phyloP scores from a whole-genome alignment of 257 asterid genomes.

The Phtheirospermum japonicum region DNA sequence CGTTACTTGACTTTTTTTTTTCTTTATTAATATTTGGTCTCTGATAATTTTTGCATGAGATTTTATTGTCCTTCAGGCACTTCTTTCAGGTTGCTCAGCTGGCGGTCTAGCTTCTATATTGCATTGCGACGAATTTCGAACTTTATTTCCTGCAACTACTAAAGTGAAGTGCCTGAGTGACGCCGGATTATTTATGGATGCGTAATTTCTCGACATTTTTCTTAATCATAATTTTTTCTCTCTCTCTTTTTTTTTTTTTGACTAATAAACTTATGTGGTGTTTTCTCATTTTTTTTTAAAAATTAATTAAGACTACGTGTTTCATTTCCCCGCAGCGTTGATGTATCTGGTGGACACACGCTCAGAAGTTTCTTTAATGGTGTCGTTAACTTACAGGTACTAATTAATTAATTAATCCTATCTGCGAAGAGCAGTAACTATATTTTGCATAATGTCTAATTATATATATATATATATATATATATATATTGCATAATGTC shows the following conservation, averaged over 20 bases:
- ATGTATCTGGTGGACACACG: slow-evolving; percentile 68
- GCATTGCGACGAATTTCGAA: slow-evolving; percentile 80
- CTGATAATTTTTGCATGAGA: not conserved
- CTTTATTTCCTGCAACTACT: slow-evolving; percentile 48
- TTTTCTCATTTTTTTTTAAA: not conserved
- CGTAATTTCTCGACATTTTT: slow-evolving; percentile 50
- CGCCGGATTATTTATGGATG: slow-evolving; percentile 93
- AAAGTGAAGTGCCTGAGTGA: slow-evolving; percentile 93
- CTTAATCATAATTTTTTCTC: not conserved
- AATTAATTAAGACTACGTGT: too few relatives aligned
- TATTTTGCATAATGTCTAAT: not conserved
- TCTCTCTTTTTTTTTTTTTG: too few relatives aligned
- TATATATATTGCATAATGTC: too few relatives aligned
- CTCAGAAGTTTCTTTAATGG: slow-evolving; percentile 56
- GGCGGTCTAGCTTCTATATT: slow-evolving; percentile 92
- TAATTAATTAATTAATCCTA: not conserved
- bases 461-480: too few relatives aligned
- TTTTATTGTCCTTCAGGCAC: slow-evolving; percentile 55
- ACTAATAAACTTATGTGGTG: not conserved
- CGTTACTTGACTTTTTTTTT: not conserved
- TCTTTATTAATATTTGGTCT: not conserved
- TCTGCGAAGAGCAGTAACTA: not conserved
- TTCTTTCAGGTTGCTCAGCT: slow-evolving; percentile 99
- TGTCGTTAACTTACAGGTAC: slow-evolving; percentile 68
- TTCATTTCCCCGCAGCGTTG: slow-evolving; percentile 43